Evolutionary conservation across 106 monocot genomes (phyloP).

Genomic region (Phalaenopsis aphrodite): DNA sequence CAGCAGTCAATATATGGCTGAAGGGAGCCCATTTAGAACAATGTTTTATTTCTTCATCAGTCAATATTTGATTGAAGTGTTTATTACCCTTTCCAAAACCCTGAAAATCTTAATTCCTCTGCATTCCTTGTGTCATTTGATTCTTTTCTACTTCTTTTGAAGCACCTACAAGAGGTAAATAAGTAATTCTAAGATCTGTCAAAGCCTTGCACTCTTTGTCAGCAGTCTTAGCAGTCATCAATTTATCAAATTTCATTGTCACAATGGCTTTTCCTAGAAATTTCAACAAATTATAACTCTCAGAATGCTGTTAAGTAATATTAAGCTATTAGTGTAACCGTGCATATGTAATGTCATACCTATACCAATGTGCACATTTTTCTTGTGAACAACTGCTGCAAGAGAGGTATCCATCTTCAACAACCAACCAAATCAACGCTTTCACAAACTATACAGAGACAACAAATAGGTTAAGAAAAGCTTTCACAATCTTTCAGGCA

Average conservation of each 20-base stretch:
- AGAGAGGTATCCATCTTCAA: not conserved
- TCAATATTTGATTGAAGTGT: not conserved
- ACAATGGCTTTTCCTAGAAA: not conserved
- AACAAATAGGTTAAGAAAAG: not conserved
- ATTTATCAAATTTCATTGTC: not conserved
- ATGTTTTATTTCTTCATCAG: not conserved
- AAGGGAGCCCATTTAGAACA: conserved; percentile 3
- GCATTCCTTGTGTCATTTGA: not conserved
- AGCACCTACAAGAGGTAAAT: not conserved
- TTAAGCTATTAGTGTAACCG: not conserved
- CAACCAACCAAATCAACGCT: not conserved
- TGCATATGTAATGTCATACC: not conserved
- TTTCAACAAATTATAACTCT: not conserved
- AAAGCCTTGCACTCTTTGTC: conserved; percentile 8
- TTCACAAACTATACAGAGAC: not conserved
- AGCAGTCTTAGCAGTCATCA: not conserved
- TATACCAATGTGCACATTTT: conserved; percentile 6
- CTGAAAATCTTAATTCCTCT: not conserved
- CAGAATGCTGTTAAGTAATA: not conserved
- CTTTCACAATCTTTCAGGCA: no score
- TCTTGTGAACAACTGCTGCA: not conserved
- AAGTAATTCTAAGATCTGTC: not conserved
- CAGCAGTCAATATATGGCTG: not conserved
- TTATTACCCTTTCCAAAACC: not conserved
- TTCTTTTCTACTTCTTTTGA: not conserved